Conservation (phyloP, 331 rosid genomes). For the Pyrus hybrid region DNA sequence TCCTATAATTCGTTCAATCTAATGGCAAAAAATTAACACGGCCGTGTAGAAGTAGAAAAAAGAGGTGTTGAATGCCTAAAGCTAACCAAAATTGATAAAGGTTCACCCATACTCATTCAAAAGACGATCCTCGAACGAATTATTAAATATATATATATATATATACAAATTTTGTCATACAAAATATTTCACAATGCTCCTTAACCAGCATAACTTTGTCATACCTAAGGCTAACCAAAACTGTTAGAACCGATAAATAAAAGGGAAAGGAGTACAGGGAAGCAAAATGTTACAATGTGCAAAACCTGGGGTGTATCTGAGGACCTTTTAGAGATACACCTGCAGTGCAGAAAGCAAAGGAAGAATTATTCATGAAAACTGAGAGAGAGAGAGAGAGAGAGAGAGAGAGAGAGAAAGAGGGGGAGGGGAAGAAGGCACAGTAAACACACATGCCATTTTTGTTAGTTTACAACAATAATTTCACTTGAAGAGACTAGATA, state of each 20-base stretch:
- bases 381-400: not conserved
- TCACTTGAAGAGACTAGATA: conserved; percentile 45
- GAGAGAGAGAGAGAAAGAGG: no score
- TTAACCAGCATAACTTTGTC: not conserved
- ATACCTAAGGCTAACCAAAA: not conserved
- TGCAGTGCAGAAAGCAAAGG: not conserved
- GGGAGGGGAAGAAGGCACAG: not conserved
- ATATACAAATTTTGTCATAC: not conserved
- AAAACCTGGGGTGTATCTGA: not conserved
- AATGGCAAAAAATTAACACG: not conserved
- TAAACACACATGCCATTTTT: not conserved
- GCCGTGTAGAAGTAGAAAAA: not conserved
- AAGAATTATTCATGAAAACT: not conserved
- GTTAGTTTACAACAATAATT: not conserved
- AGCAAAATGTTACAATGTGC: not conserved
- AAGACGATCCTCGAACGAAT: not conserved
- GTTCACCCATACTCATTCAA: not conserved
- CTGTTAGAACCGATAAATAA: not conserved
- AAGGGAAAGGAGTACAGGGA: not conserved
- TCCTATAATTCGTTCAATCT: not conserved
- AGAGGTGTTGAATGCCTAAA: not conserved
- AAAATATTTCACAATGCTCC: not conserved
- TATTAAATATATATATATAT: not conserved
- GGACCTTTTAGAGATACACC: not conserved
- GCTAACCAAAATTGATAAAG: not conserved